These are phyloP conservation scores for Reticulascus tulasneorum DNA, from an alignment of 2,329 filamentous ascomycete genomes.

Conservation along the genomic window DNA sequence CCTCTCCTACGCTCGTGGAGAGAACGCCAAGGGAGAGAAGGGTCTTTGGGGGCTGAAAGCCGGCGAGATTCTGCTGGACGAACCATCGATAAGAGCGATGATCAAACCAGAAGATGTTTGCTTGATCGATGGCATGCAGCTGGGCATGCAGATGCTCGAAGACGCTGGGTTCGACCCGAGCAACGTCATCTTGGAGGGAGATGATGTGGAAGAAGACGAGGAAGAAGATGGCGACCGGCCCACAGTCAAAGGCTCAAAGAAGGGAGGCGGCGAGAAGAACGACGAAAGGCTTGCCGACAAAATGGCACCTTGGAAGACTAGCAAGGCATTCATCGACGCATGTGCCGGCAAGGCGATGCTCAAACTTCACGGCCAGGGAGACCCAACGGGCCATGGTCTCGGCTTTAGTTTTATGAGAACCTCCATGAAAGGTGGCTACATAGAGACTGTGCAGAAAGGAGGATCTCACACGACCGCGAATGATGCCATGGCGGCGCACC, in stretches of 20 bases:
- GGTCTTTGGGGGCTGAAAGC: conserved; percentile 75
- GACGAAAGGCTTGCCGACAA: conserved; percentile 78
- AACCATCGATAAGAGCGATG: conserved; percentile 76
- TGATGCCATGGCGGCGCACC: conserved; percentile 79
- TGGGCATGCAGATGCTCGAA: conserved; percentile 83
- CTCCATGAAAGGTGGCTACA: conserved; percentile 95
- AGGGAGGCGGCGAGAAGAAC: conserved; percentile 43
- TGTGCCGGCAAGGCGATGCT: conserved; percentile 96
- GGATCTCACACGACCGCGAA: conserved; percentile 64
- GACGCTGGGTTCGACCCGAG: conserved; percentile 81
- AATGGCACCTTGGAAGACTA: conserved; percentile 93
- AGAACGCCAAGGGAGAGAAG: conserved; percentile 82
- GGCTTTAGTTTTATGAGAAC: conserved; percentile 97
- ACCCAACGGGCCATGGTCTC: conserved; percentile 88
- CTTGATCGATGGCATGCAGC: conserved; percentile 92
- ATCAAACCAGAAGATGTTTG: conserved; percentile 96
- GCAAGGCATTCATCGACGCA: conserved; percentile 93
- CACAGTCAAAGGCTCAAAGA: conserved; percentile 36
- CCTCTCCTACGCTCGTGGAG: conserved; percentile 81
- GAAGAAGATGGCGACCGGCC: conserved; percentile 40
- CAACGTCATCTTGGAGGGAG: conserved; percentile 59
- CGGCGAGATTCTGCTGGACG: conserved; percentile 73
- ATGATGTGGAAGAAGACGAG: conserved; percentile 55
- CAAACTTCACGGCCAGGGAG: conserved; percentile 87
- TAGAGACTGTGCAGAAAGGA: conserved; percentile 66